A percentile compares a stretch with the other conserved stretches of the same genome.
phyloP scores from a whole-genome alignment of 768 basidiomycete genomes.

The Tricholoma furcatifolium region DNA sequence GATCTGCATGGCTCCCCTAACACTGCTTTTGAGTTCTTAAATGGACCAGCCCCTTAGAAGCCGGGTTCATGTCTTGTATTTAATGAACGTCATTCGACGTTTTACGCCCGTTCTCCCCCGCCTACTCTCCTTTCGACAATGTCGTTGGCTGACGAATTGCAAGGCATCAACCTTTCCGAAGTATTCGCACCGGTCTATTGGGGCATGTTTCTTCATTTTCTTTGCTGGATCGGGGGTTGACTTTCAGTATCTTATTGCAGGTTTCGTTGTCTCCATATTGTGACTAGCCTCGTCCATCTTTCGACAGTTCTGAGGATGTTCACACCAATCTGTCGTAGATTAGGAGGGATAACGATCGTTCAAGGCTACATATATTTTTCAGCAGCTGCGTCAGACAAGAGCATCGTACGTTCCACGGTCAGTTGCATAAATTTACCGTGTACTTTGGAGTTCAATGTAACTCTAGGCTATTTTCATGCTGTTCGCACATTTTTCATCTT shows the following conservation, averaged over 20 bases:
- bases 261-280: constrained; percentile 28
- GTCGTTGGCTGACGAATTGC: background rate
- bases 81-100: background rate
- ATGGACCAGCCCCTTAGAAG: too few relatives aligned
- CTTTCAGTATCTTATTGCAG: constrained; percentile 12
- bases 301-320: background rate
- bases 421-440: background rate
- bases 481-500: constrained; percentile 14
- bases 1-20: too few relatives aligned
- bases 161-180: constrained; percentile 18
- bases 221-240: background rate
- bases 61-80: background rate
- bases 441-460: background rate
- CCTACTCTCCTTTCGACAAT: background rate
- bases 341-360: constrained; percentile 39
- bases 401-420: constrained; percentile 28
- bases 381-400: constrained; percentile 23
- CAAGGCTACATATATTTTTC: constrained; percentile 42
- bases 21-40: too few relatives aligned
- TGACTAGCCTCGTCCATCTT: constrained; percentile 5
- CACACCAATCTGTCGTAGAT: constrained; percentile 17
- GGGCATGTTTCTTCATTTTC: constrained; percentile 15
- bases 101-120: background rate
- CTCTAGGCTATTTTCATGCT: constrained; percentile 28
- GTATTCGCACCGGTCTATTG: constrained; percentile 31